Percentiles rank a stretch among this genome's conserved stretches.
Evolutionary conservation across 2,329 filamentous ascomycete genomes (phyloP).

Genomic region (Alternaria metachromatica): DNA sequence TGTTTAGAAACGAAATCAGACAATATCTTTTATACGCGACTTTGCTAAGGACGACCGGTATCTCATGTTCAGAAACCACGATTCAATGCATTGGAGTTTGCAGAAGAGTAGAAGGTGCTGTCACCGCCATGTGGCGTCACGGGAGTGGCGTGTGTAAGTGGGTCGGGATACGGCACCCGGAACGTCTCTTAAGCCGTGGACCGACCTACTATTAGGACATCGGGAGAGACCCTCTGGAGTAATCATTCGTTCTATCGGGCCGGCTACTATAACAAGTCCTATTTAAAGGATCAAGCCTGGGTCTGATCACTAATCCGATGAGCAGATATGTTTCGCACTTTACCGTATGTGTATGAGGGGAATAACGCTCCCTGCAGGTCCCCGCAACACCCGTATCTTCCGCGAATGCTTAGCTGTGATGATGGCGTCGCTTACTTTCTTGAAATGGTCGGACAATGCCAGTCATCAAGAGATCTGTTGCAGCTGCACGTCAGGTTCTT

Average conservation of each 20-base stretch:
- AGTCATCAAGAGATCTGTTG: not conserved
- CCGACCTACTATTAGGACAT: too few relatives aligned
- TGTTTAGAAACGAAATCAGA: not conserved
- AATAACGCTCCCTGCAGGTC: not conserved
- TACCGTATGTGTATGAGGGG: not conserved
- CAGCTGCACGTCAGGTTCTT: not conserved
- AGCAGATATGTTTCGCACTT: not conserved
- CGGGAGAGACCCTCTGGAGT: not conserved
- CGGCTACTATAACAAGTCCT: not conserved
- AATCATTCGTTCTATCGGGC: not conserved
- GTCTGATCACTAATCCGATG: not conserved
- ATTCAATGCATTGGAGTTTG: not conserved
- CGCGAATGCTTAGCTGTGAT: not conserved
- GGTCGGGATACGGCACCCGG: not conserved
- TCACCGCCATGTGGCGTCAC: not conserved
- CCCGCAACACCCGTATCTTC: not conserved
- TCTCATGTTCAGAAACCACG: rapidly evolving
- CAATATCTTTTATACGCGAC: not conserved
- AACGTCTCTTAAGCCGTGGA: not conserved
- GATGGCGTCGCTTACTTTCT: not conserved
- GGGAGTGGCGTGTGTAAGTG: not conserved
- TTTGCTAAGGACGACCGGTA: not conserved
- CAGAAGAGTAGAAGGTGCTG: not conserved
- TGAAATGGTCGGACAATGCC: not conserved
- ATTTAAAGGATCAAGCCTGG: not conserved